Evolutionary conservation across 768 basidiomycete genomes (phyloP).

Genomic region (Glaciozyma martinii): DNA sequence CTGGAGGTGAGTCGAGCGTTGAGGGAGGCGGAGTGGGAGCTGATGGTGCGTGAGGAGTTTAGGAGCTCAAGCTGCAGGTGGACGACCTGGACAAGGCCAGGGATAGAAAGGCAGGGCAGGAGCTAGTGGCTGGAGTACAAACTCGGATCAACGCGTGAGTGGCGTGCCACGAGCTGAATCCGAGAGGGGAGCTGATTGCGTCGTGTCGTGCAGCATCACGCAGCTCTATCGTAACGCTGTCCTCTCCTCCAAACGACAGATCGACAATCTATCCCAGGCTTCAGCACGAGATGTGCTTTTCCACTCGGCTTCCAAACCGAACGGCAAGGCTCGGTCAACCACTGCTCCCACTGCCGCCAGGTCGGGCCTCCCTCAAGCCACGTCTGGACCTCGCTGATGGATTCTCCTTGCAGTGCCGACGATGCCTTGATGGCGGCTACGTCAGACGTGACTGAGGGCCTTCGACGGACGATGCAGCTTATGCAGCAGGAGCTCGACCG

Average conservation of each 20-base stretch:
- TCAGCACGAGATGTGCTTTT: not conserved
- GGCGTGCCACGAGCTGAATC: not conserved
- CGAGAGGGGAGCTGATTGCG: not conserved
- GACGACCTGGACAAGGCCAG: constrained; percentile 58
- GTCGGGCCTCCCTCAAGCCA: not conserved
- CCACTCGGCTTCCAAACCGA: not conserved
- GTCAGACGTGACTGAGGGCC: constrained; percentile 74
- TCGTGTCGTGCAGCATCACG: constrained; percentile 13
- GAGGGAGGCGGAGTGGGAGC: no score
- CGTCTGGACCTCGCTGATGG: not conserved
- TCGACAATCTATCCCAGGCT: constrained; percentile 8
- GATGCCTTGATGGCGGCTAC: constrained; percentile 83
- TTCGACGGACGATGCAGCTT: constrained; percentile 69
- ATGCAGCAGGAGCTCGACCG: constrained; percentile 91
- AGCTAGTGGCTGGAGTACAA: constrained; percentile 47
- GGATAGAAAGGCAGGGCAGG: constrained; percentile 48
- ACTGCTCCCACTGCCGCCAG: not conserved
- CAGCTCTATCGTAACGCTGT: constrained; percentile 16
- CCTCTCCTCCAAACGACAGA: constrained; percentile 16
- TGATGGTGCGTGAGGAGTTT: not conserved
- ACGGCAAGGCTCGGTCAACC: not conserved
- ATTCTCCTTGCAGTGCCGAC: constrained; percentile 48
- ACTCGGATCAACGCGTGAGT: constrained; percentile 50
- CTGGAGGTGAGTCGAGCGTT: constrained; percentile 52
- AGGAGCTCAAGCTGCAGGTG: constrained; percentile 61